phyloP scores from a whole-genome alignment of 1,139 yeast species.

The Debaryomycetaceae sp. region DNA sequence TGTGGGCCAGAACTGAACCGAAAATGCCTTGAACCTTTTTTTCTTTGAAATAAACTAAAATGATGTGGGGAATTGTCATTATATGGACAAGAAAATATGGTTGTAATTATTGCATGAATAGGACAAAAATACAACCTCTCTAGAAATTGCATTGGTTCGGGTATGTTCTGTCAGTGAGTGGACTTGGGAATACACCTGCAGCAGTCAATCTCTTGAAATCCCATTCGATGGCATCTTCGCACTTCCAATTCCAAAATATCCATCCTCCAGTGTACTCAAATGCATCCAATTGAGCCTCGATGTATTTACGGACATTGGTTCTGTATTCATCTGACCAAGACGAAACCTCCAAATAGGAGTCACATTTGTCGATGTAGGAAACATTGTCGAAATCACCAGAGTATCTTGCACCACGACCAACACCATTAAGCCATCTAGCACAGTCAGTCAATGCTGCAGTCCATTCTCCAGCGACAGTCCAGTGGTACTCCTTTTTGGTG shows the following conservation, averaged over 20 bases:
- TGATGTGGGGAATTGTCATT: too few species aligned
- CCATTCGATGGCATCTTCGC: conserved; percentile 87
- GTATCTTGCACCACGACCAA: conserved; percentile 81
- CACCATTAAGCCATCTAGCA: conserved; percentile 89
- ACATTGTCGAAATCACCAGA: conserved; percentile 61
- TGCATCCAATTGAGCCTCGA: conserved; percentile 91
- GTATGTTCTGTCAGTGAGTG: conserved; percentile 60
- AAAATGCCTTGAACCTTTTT: too few species aligned
- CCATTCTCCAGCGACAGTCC: conserved; percentile 89
- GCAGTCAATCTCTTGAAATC: conserved; percentile 60
- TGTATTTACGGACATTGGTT: conserved; percentile 58
- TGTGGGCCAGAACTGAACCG: too few species aligned
- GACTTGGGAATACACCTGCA: conserved; percentile 74
- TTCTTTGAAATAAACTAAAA: too few species aligned
- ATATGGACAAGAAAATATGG: neutral
- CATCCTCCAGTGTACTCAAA: conserved; percentile 72
- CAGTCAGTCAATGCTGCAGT: conserved; percentile 94
- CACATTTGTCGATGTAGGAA: conserved; percentile 63
- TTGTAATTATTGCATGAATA: neutral
- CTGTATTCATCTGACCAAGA: conserved; percentile 63
- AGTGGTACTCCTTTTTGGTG: conserved; percentile 54
- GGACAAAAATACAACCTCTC: neutral
- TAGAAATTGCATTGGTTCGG: conserved; percentile 62
- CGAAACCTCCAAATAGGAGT: conserved; percentile 47
- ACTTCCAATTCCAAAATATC: conserved; percentile 93